Conservation (phyloP, 108 stramenopile species). For the Asterionellopsis glacialis region DNA sequence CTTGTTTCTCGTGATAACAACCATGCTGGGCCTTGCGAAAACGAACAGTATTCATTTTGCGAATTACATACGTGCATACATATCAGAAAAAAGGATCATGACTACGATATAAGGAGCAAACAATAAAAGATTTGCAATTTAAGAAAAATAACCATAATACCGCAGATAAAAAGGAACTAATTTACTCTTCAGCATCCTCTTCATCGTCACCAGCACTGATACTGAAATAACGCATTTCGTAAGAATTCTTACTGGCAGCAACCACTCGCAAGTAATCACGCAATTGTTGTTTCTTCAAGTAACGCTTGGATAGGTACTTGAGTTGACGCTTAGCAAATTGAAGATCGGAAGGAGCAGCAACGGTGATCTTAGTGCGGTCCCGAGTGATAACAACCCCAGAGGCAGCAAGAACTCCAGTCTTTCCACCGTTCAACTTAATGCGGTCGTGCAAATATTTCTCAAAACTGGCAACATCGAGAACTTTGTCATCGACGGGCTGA, state of each 20-base stretch:
- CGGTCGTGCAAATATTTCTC: conserved; percentile 97
- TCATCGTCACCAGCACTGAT: conserved; percentile 76
- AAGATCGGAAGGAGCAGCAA: conserved; percentile 85
- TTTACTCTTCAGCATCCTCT: conserved; percentile 54
- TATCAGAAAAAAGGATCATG: no score
- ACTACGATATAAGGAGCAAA: no score
- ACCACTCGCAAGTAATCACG: conserved; percentile 98
- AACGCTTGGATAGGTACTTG: conserved; percentile 98
- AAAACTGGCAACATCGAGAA: conserved; percentile 95
- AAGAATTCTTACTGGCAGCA: conserved; percentile 91
- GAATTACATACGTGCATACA: no score
- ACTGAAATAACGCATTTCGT: conserved; percentile 82
- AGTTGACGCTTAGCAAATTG: conserved; percentile 96
- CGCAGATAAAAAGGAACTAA: background rate
- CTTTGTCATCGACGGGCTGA: conserved; percentile 96
- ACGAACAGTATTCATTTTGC: no score
- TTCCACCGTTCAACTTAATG: conserved; percentile 88
- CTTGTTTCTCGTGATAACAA: no score
- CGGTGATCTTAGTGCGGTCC: conserved; percentile 90
- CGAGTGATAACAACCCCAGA: conserved; percentile 80
- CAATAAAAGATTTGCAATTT: background rate
- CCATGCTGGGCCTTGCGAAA: no score
- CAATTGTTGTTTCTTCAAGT: conserved; percentile 98
- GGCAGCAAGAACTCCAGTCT: conserved; percentile 66
- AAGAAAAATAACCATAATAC: background rate